phyloP scores from a whole-genome alignment of 2,329 filamentous ascomycete species.

The Pyricularia sp. region DNA sequence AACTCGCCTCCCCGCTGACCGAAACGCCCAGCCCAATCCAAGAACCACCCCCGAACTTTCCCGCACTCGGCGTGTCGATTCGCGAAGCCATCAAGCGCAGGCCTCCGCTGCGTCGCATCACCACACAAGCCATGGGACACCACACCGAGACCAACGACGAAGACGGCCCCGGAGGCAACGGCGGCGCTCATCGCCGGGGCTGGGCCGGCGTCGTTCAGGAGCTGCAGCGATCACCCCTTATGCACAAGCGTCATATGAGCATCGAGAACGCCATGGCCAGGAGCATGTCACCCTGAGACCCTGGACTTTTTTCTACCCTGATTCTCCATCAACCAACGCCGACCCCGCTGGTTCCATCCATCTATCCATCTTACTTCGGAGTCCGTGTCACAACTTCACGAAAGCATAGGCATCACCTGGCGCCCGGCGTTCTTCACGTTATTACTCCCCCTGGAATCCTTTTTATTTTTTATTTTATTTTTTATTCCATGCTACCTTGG shows the following conservation, averaged over 20 bases:
- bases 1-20: slow-evolving; percentile 8
- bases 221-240: slow-evolving; percentile 44
- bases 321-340: not conserved
- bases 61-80: slow-evolving; percentile 22
- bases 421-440: not conserved
- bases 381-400: not conserved
- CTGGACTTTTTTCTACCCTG: not conserved
- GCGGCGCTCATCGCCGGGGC: slow-evolving; percentile 35
- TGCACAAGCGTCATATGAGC: slow-evolving; percentile 49
- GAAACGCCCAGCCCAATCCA: slow-evolving; percentile 9
- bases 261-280: slow-evolving; percentile 41
- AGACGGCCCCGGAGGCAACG: slow-evolving; percentile 24
- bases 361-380: not conserved
- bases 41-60: slow-evolving; percentile 1
- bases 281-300: not conserved
- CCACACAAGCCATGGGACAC: slow-evolving; percentile 40
- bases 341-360: not conserved
- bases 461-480: not conserved
- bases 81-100: slow-evolving; percentile 30
- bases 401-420: not conserved
- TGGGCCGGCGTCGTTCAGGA: slow-evolving; percentile 54
- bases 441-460: not conserved
- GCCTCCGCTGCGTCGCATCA: slow-evolving; percentile 37
- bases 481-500: not conserved
- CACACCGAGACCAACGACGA: slow-evolving; percentile 34